A percentile compares a stretch with the other conserved stretches of the same genome.
Conservation (phyloP, 2,329 filamentous ascomycete genomes). For the Monilinia fructicola region DNA sequence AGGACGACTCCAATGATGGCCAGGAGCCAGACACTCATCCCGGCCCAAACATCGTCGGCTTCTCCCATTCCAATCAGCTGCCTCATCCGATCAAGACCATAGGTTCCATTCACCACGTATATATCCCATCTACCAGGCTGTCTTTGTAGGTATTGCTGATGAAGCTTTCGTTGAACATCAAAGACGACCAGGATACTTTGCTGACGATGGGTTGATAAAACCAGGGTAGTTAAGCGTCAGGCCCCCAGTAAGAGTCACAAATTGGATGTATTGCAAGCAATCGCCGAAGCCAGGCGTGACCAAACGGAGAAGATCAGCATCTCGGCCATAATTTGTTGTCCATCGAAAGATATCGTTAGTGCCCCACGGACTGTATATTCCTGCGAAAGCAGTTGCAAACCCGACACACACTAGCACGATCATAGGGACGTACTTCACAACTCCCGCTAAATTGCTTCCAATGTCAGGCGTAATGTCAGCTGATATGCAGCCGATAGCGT, state of each 20-base stretch:
- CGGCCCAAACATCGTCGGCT: conserved; percentile 83
- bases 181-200: conserved; percentile 80
- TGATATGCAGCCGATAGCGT: conserved; percentile 75
- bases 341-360: conserved; percentile 87
- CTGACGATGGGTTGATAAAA: conserved; percentile 89
- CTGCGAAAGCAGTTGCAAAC: conserved; percentile 78
- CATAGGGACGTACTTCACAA: conserved; percentile 74
- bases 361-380: conserved; percentile 91
- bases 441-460: conserved; percentile 63
- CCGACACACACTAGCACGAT: conserved; percentile 77
- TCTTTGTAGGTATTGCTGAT: conserved; percentile 66
- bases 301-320: conserved; percentile 84
- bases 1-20: conserved; percentile 70
- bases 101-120: conserved; percentile 78
- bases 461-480: conserved; percentile 83
- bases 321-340: conserved; percentile 96
- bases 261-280: conserved; percentile 96
- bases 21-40: conserved; percentile 88
- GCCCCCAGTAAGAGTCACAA: conserved; percentile 82
- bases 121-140: conserved; percentile 80
- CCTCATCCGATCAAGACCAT: conserved; percentile 76
- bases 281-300: conserved; percentile 96
- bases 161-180: conserved; percentile 93
- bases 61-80: conserved; percentile 80
- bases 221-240: conserved; percentile 87